phyloP scores from a whole-genome alignment of 495 filamentous ascomycete genomes.

The Aspergillus sclerotiicarbonarius region DNA sequence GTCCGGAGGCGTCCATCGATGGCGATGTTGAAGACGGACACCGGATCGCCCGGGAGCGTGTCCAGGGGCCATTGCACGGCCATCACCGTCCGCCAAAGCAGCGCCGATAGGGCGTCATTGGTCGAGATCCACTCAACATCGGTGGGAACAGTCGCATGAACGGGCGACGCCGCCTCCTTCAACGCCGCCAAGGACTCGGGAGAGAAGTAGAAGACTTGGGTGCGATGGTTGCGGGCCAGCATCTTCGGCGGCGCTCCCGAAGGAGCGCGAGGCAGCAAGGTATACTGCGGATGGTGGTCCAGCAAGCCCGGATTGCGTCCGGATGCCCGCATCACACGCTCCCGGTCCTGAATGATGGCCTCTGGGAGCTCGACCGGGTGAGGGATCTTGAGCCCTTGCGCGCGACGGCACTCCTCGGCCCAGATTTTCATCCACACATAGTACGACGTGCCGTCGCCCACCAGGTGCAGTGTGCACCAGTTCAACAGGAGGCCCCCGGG shows the following conservation, averaged over 20 bases:
- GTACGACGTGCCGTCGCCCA: conserved; percentile 32
- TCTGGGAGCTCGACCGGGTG: conserved; percentile 20
- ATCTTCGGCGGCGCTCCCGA: conserved; percentile 32
- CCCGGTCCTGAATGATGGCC: conserved; percentile 22
- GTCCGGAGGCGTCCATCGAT: conserved; percentile 32
- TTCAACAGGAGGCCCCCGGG: conserved; percentile 26
- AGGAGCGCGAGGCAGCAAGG: conserved; percentile 30
- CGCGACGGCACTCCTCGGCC: conserved; percentile 34
- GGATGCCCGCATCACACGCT: conserved; percentile 26
- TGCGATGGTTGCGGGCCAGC: conserved; percentile 25
- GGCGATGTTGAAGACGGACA: conserved; percentile 33
- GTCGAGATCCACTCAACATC: conserved; percentile 35
- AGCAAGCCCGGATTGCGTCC: conserved; percentile 22
- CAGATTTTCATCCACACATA: conserved; percentile 32
- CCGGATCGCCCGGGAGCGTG: conserved; percentile 26
- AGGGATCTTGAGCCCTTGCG: conserved; percentile 26
- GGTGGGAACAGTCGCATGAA: conserved; percentile 24
- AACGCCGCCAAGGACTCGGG: conserved; percentile 24
- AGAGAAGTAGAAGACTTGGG: conserved; percentile 32
- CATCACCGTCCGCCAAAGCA: conserved; percentile 42
- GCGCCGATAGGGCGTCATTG: conserved; percentile 39
- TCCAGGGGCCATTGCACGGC: conserved; percentile 30
- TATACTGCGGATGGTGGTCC: conserved; percentile 34
- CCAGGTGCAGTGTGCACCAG: conserved; percentile 32
- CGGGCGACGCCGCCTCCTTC: conserved; percentile 34